phyloP scores from a whole-genome alignment of 2,329 filamentous ascomycete genomes.

The Clonostachys solani region DNA sequence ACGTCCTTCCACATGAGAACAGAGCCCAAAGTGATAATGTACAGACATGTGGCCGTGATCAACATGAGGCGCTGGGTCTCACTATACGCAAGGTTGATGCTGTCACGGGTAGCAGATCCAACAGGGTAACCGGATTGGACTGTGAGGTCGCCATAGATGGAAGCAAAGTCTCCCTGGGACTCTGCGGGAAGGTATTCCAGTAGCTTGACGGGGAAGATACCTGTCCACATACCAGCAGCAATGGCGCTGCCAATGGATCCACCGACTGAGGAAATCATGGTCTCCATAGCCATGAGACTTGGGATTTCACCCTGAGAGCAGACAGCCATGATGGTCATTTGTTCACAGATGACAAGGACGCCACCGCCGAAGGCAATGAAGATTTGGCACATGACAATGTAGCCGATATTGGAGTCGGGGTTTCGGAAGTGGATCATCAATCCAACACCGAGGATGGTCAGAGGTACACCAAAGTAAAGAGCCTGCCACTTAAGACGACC shows the following conservation, averaged over 20 bases:
- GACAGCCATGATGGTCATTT: slow-evolving; percentile 54
- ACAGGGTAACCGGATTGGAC: slow-evolving; percentile 31
- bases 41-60: slow-evolving; percentile 24
- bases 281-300: slow-evolving; percentile 37
- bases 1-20: slow-evolving; percentile 22
- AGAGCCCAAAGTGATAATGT: slow-evolving; percentile 16
- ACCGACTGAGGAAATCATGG: slow-evolving; percentile 36
- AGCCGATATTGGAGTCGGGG: slow-evolving; percentile 33
- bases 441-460: slow-evolving; percentile 49
- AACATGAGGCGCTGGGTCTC: slow-evolving; percentile 37
- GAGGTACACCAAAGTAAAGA: slow-evolving; percentile 35
- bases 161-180: slow-evolving; percentile 25
- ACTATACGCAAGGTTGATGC: slow-evolving; percentile 40
- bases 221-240: slow-evolving; percentile 35
- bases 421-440: slow-evolving; percentile 26
- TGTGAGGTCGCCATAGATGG: slow-evolving; percentile 30
- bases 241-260: slow-evolving; percentile 40
- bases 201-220: slow-evolving; percentile 29
- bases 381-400: slow-evolving; percentile 49
- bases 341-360: slow-evolving; percentile 49
- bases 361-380: slow-evolving; percentile 47
- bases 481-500: slow-evolving; percentile 45
- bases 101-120: slow-evolving; percentile 32
- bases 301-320: slow-evolving; percentile 52
- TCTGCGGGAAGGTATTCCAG: slow-evolving; percentile 28